Base-by-base conservation (phyloP, 176 grass and related monocot species). In the Lolium rigidum region DNA sequence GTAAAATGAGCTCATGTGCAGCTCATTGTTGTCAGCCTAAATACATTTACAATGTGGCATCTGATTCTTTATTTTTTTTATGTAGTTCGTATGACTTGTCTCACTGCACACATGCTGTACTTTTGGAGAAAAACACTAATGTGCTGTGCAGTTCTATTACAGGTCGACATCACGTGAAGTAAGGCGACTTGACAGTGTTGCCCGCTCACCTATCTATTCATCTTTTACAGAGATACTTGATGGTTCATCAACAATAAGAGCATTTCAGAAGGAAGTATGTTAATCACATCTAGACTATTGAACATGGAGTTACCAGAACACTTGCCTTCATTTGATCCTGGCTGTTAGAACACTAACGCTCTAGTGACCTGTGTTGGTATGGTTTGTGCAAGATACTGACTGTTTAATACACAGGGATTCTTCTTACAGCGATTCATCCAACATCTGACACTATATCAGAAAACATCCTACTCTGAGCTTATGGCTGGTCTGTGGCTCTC, bases 111-210 rank as follows among this genome's bases (percentile, higher is more conserved):
- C 55, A 46, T 20, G 11, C 0, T 72, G 16, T 79, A 47, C 5
- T 76, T 31, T 11, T 84, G 67, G 25, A 87, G 75, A 78, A 78
- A 74, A 68, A 82, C 93, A 77, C 28, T 82, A 79, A 74, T 63
- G 41, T 69, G 77, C 82, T 15, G 48, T 76, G 25, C 73, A 76
- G 73, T 76, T 76, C 78, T 98, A 98, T 89, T 98, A 98, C 62
- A 98, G 96, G 86, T 92, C 93, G 3, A 98, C 96, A 38, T 98
- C 96, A 77, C 96, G 96, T 76, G 96, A 98, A 93, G 89, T 98
- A 72, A 76, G 96, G 54, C 80, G 96, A 82, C 93, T 98, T 47
- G 96, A 98, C 73, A 98, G 96, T 52, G 91, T 98, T 88, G 87
- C 93, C 79, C 96, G 96, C 63, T 98, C 96, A 70, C 96, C 95